Base-by-base conservation (phyloP, 2,329 filamentous ascomycete genomes). In the Fusarium succisae region DNA sequence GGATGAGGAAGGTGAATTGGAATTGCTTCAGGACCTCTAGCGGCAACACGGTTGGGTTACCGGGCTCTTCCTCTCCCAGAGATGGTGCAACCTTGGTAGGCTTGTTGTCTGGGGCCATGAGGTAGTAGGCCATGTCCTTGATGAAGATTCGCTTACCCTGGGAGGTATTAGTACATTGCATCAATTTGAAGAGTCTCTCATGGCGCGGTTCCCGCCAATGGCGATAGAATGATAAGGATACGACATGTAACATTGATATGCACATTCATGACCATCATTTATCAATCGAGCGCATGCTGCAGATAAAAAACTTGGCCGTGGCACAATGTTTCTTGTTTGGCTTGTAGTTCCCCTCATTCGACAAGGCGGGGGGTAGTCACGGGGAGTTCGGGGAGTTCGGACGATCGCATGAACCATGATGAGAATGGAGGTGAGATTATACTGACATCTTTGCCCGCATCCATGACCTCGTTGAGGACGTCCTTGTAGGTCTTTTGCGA, bases 61-160 rank as follows among this genome's bases (percentile, higher is more conserved):
- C 87, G 6, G 88, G 85, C 83, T 96, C 92, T 7, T 83, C 70
- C 60, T 78, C 90, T 67, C 92, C 89, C 57, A 98, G 87, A n/a
- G 94, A 98, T 6, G 93, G 93, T 15, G 94, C 95, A 69, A 96
- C 90, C 55, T 86, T 87, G 57, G 94, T 89, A 20, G 89, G 86
- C 78, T 92, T 89, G 53, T 88, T 87, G 72, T 93, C 86, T 8
- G 94, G 94, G 10, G 95, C 93, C 73, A 97, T 87, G 75, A 98
- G 87, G 83, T 98, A 98, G 84, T 98, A 93, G 63, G 93, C 92
- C 86, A 98, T 99, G 83, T 98, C 96, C 84, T 99, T 99, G 89
- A 99, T 96, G 86, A 98, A 98, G 78, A 97, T 86, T 77, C 96
- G 93, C 86, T 97, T 98, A 79, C 91, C 93, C 93, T 97, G 24